Evolutionary conservation across 1,284 basidiomycete species (phyloP), one percentile per base, ranked within the genome.

Genomic region (Veloboletus limbatus): DNA sequence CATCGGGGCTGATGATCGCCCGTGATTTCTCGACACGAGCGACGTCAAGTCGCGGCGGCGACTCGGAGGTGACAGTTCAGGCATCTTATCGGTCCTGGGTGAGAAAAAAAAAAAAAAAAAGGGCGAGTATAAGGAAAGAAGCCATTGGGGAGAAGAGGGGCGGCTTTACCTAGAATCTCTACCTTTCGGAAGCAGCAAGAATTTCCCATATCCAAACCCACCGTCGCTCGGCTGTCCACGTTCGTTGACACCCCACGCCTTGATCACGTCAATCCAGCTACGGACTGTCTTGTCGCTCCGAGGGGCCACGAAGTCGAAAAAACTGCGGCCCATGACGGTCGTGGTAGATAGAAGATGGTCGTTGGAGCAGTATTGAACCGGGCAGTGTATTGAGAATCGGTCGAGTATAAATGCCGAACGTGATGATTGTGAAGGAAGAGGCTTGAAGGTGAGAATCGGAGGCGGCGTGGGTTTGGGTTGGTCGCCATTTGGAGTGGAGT

Each of bases 201-300:
- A 89, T 56, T 76, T 78, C 10, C 85, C 84, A 65, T 84, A 88
- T 11, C 85, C 86, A 59, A 88, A 89, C 0, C 87, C 86, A 24
- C 86, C 86, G 54, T 88, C 85, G 59, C 82, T 85, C 17, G 86
- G 86, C 62, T 85, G 81, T 0, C 86, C 87, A 7, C 78, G 75
- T 60, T 88, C 86, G 52, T 88, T 88, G 38, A 88, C 85, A 16
- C 85, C 86, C 82, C 85, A 88, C 3, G 77, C 74, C 61, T 89
- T 89, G 54, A 88, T 78, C 42, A 77, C 75, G 50, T 81, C 79
- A 46, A 89, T 81, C 82, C 85, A 88, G 46, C 71, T 75, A 16
- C 77, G 73, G 17, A 88, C 83, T 39, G 75, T 70, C 11, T 67
- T 67, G 65, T 87, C 85, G 54, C 85, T 82, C 53, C 73, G 71